Evolutionary conservation across 306 rosid species (phyloP).

Genomic region (Cyclanthera cordifolia): DNA sequence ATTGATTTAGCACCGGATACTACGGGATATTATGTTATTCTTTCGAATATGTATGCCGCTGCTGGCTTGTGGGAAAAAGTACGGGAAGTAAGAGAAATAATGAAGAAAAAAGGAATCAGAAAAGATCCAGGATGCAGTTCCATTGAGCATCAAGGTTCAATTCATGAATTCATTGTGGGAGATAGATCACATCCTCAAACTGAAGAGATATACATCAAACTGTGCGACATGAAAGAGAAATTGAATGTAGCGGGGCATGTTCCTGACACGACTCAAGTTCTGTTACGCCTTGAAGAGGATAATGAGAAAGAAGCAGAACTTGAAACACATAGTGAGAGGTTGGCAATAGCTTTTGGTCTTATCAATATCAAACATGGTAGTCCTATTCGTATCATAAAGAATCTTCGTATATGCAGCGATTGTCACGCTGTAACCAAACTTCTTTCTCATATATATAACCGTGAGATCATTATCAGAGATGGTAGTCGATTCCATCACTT

Average conservation of each 20-base stretch:
- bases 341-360: constrained; percentile 53
- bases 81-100: constrained; percentile 36
- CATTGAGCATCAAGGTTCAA: constrained; percentile 35
- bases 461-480: constrained; percentile 53
- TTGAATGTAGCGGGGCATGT: constrained; percentile 38
- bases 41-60: constrained; percentile 49
- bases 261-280: constrained; percentile 54
- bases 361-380: constrained; percentile 25
- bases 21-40: constrained; percentile 33
- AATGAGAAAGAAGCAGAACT: constrained; percentile 39
- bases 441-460: constrained; percentile 31
- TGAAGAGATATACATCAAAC: constrained; percentile 31
- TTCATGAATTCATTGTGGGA: constrained; percentile 38
- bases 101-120: constrained; percentile 31
- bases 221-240: constrained; percentile 42
- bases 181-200: constrained; percentile 40
- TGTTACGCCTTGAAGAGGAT: constrained; percentile 30
- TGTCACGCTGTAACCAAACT: constrained; percentile 44
- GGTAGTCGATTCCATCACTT: constrained; percentile 54
- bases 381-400: constrained; percentile 41
- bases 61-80: constrained; percentile 42
- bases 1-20: constrained; percentile 36
- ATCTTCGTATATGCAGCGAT: constrained; percentile 47
- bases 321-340: constrained; percentile 47
- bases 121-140: constrained; percentile 51